Evolutionary conservation across 1,139 yeast genomes (phyloP), one percentile per base, ranked within the genome.

Genomic region (Debaryomyces singareniensis): DNA sequence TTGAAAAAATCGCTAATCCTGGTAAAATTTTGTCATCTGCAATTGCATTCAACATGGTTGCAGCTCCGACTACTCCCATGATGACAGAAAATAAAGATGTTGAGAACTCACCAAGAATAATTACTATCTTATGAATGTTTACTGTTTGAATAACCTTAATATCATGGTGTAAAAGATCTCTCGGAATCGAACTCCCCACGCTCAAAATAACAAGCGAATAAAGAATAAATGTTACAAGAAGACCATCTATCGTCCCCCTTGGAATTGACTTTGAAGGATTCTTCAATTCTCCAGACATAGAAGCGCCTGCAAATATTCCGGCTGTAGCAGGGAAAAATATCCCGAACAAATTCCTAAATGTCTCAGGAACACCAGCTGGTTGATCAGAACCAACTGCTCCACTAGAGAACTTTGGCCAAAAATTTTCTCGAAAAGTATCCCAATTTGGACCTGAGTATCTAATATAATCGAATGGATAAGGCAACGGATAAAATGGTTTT

Each of bases 221-320:
- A 29, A 85, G 72, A 2, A 68, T 40, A 48, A 91, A 86, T 0
- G 97, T 87, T 26, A 84, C 59, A 3, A 77, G 40, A 5, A 91
- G 60, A 0, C 97, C 97, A 61, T 78, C 72, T 16, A 91, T 55
- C 0, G 98, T 91, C 5, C 98, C 98, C 37, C 70, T 68, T 0
- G 98, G 97, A 32, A 91, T 91, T 1, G 95, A 78, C 43, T 72
- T 77, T 0, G 96, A 84, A 0, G 98, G 98, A 35, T 71, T 77
- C 36, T 73, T 63, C 37, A 91, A 65, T 44, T 87, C 96, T n/a
- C 98, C 97, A 27, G 96, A 86, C 97, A 91, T 91, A 11, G 95
- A 83, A 1, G 97, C 96, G n/a, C 98, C 98, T 1, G 98, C 97
- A 53, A 89, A 82, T 25, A 91, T 89, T 36, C 98, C 98, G 2